These are phyloP conservation scores for Spergularia azorica DNA, from an alignment of 179 eudicot genomes.

Conservation along the genomic window DNA sequence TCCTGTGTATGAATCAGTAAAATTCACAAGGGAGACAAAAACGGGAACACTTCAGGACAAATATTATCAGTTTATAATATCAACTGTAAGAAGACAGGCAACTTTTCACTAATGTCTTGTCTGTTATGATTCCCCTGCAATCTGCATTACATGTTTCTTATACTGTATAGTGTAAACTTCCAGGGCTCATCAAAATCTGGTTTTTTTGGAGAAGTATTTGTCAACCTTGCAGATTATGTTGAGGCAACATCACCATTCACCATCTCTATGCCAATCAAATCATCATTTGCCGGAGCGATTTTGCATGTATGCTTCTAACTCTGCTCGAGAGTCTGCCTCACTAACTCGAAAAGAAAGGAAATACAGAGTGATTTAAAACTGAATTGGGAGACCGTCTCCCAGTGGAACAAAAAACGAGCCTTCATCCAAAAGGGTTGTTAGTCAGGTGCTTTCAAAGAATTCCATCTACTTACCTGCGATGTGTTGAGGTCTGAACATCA, in stretches of 20 bases:
- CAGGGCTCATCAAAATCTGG: conserved; percentile 54
- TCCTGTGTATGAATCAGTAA: conserved; percentile 84
- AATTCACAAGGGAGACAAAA: conserved; percentile 55
- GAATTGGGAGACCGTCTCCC: no score
- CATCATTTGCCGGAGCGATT: conserved; percentile 40
- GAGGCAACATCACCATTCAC: conserved; percentile 41
- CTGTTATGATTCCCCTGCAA: neutral
- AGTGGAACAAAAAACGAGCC: no score
- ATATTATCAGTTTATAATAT: conserved; percentile 42
- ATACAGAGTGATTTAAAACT: no score
- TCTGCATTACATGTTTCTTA: conserved; percentile 8
- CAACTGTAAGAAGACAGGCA: conserved; percentile 35
- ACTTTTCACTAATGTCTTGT: neutral
- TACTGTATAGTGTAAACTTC: neutral
- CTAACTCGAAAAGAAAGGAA: neutral
- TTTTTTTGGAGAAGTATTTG: conserved; percentile 45
- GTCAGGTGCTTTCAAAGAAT: neutral
- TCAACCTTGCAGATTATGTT: conserved; percentile 45
- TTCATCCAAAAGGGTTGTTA: no score
- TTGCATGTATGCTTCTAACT: conserved; percentile 38
- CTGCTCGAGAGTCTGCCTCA: neutral
- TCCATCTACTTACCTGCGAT: neutral
- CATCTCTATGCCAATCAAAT: conserved; percentile 42
- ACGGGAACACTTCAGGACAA: conserved; percentile 48
- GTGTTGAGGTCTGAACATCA: neutral